Base-by-base conservation (phyloP, 371 early-diverging fungal genomes). In the Haplosporangium sp. region DNA sequence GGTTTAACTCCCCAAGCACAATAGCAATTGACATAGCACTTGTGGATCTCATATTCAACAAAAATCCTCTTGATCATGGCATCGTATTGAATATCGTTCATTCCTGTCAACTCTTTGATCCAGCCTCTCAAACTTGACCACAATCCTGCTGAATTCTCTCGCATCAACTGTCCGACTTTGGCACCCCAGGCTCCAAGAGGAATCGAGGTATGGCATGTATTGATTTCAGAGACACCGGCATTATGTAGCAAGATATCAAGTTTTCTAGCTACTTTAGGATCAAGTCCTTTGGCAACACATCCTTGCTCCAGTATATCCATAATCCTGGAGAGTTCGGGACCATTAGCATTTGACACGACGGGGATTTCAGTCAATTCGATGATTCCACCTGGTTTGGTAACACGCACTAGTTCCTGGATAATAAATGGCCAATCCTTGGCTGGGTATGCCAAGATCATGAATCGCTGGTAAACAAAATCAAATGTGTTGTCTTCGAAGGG, bases 401-500 rank as follows among this genome's bases (percentile, higher is more conserved):
- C 84, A 15, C 88, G 85, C 34, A 84, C 71, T 7, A 88, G 72
- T 67, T 91, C 90, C 59, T 76, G 72, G 13, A 89, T 67, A 38
- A 85, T 72, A 37, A 82, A 74, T 2, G 84, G 69, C 90, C 90
- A 91, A 69, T 88, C 86, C 20, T 86, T 68, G 59, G 77, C 78
- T 8, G 82, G 85, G 20, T 89, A 72, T 11, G 86, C 88, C 35
- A 87, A 72, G 47, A 87, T 85, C 71, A 89, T 86, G 40, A 90
- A 77, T 20, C 91, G 76, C 55, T 89, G 75, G 67, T 89, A 83
- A 19, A 90, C 84, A 72, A 89, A 86, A 67, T 91, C 91, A 76
- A 91, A 91, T 0, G 87, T 84, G 47, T 88, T 77, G 67, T 90
- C 88, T 10, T 85, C 72, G 71, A 89, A 91, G 7, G 88, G 89